Evolutionary conservation across 495 filamentous ascomycete genomes (phyloP).

Genomic region (Podospora pseudoanserina): DNA sequence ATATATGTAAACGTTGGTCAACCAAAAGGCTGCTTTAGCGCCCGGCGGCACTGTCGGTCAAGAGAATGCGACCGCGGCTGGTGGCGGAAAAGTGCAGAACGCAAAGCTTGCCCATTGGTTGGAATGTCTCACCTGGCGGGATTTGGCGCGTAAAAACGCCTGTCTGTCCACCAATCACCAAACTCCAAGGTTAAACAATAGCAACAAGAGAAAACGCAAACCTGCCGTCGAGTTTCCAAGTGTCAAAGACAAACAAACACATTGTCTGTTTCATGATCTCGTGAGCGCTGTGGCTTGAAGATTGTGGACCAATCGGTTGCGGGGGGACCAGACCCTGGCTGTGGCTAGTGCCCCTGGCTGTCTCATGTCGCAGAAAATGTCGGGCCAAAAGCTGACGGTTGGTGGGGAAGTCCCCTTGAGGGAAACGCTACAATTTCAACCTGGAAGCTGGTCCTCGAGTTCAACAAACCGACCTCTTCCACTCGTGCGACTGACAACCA

Average conservation of each 20-base stretch:
- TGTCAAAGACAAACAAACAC: not conserved
- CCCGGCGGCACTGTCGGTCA: not conserved
- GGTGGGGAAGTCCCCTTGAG: not conserved
- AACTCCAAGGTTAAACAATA: not conserved
- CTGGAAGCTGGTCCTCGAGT: too few relatives aligned
- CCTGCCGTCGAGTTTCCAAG: not conserved
- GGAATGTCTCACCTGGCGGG: not conserved
- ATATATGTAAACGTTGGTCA: too few relatives aligned
- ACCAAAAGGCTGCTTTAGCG: not conserved
- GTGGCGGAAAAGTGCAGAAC: not conserved
- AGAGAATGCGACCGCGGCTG: not conserved
- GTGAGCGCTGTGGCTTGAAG: not conserved
- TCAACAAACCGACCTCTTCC: not conserved
- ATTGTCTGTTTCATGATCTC: not conserved
- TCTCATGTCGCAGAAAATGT: slow-evolving; percentile 9
- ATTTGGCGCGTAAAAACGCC: not conserved
- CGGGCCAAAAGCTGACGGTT: slow-evolving; percentile 3
- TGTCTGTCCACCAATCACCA: not conserved
- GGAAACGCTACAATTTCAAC: not conserved
- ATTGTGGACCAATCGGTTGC: not conserved
- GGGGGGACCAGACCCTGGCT: not conserved
- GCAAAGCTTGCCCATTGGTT: not conserved
- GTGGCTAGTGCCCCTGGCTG: not conserved
- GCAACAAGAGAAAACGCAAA: too few relatives aligned
- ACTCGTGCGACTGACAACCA: not conserved